Base-by-base conservation (phyloP, 2,329 filamentous ascomycete species). In the Nigrospora osmanthi region DNA sequence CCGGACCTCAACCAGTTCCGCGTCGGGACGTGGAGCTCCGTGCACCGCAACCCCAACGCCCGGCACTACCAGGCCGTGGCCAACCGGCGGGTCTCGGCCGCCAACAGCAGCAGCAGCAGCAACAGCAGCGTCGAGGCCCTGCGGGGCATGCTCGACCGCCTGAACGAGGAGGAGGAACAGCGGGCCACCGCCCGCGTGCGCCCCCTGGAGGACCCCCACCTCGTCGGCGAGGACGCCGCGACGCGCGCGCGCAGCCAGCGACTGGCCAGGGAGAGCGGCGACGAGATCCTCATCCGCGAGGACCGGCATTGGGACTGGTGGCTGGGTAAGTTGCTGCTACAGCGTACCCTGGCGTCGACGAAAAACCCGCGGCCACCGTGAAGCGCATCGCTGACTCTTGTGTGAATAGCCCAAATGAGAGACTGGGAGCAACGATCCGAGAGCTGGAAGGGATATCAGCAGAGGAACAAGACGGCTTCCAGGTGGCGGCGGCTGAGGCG, bases 181-280 rank as follows among this genome's bases (percentile, higher is more conserved):
- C 36, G 46, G n/a, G 42, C 15, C 12, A 31, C 12, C 2, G 52
- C 51, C 17, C 61, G 62, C 33, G 37, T 68, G 35, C 68, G 73
- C 7, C 80, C 79, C 3, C 68, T 82, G 15, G 83, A 87, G 61
- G 83, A 86, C 52, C 82, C 81, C 0, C 73, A 81, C 46, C 66
- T 86, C 11, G 83, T 86, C 2, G 83, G 83, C 32, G 81, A 85
- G 62, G 72, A 72, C 42, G 82, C 81, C 4, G 83, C 83, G 2
- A 67, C 70, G 11, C 62, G 70, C 49, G 79, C 80, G 9, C 69
- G 78, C 37, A 63, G 65, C n/a, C 76, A 78, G 55, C 69, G 82
- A 49, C 60, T 83, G 28, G 70, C 71, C n/a, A 66, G 73, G 43
- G 75, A 83, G 62, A 70, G 68, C 35, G 70, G 70, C 1, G 73